Evolutionary conservation across 2,329 filamentous ascomycete species (phyloP), one percentile per base, ranked within the genome.

Genomic region (Aspergillus sp.): DNA sequence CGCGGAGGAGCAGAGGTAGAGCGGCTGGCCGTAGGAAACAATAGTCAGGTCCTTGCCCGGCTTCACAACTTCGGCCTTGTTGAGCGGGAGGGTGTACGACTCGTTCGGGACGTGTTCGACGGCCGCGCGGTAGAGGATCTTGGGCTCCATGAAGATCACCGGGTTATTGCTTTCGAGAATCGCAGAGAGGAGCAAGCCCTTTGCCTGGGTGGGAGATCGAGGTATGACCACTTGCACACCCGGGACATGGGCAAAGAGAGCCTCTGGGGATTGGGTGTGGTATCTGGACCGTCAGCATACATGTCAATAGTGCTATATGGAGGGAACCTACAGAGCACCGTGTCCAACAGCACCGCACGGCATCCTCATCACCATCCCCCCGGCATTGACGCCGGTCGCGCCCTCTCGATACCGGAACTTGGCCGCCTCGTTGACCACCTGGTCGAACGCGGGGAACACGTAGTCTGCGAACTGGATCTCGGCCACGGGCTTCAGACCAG

Each of bases 381-480:
- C 88, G 12, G 73, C 80, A 52, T 74, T 70, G 0, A 76, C 77
- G 30, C 82, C 80, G 3, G 71, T 78, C 2, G 46, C 57, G 8
- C 78, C 79, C 45, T 78, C 74, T 30, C 86, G 72, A 58, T 86
- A 95, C 35, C 88, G 72, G 51, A 83, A 81, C 62, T 94, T 94
- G 39, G 86, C 84, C 0, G 84, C 86, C 61, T 95, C 86, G 51
- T 94, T 94, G 52, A 94, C 86, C 19, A 95, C 73, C 65, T 95
- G 86, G 52, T 95, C 86, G 50, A 93, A 94, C 0, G 88, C 86
- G 2, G 88, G 88, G 56, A 80, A 94, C 34, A 94, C 79, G 56
- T 95, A 95, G 56, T 95, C 88, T 37, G 88, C 88, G 53, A 95
- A 95, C 57, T 95, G 88, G 34, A 95, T 86, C 66, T 98, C 91